Evolutionary conservation across 352 stramenopile species (phyloP).

Genomic region (Globisporangium viniferum): DNA sequence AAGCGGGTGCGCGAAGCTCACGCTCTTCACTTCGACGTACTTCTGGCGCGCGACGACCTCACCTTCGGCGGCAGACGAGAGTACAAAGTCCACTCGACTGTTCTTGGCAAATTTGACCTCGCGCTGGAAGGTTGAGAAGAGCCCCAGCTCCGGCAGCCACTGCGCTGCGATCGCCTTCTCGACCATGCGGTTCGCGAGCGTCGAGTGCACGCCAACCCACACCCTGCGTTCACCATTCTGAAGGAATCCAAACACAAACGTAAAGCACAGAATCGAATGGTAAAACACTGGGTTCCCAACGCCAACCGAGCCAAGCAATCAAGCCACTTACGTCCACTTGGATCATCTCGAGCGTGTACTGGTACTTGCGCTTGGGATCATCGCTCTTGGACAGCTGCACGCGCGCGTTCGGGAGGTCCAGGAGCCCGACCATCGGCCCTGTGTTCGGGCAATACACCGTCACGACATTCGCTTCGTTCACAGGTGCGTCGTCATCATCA

Average conservation of each 20-base stretch:
- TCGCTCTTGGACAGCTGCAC: conserved; percentile 79
- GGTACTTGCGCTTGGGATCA: conserved; percentile 79
- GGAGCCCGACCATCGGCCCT: conserved; percentile 72
- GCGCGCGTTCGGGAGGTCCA: conserved; percentile 59
- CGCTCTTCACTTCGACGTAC: conserved; percentile 86
- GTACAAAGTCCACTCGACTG: conserved; percentile 82
- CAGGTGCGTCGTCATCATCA: neutral
- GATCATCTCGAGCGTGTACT: conserved; percentile 84
- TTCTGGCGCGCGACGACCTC: conserved; percentile 42
- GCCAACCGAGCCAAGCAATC: neutral
- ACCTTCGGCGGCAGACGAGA: conserved; percentile 34
- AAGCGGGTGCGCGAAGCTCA: conserved; percentile 46
- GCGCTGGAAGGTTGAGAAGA: conserved; percentile 49
- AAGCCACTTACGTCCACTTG: conserved; percentile 59
- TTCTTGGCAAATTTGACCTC: conserved; percentile 81
- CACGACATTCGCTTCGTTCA: conserved; percentile 25
- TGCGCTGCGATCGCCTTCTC: conserved; percentile 52
- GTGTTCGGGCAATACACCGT: conserved; percentile 87
- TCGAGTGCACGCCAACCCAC: conserved; percentile 80
- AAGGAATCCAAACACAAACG: no score
- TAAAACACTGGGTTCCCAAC: neutral
- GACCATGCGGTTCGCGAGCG: conserved; percentile 78
- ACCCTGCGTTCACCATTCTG: conserved; percentile 53
- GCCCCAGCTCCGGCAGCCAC: conserved; percentile 65
- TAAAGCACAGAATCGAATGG: neutral